A percentile compares a stretch with the other conserved stretches of the same genome.
These are phyloP conservation scores for Rhododendron mucronatum DNA, from an alignment of 148 eudicot genomes.

Conservation along the genomic window DNA sequence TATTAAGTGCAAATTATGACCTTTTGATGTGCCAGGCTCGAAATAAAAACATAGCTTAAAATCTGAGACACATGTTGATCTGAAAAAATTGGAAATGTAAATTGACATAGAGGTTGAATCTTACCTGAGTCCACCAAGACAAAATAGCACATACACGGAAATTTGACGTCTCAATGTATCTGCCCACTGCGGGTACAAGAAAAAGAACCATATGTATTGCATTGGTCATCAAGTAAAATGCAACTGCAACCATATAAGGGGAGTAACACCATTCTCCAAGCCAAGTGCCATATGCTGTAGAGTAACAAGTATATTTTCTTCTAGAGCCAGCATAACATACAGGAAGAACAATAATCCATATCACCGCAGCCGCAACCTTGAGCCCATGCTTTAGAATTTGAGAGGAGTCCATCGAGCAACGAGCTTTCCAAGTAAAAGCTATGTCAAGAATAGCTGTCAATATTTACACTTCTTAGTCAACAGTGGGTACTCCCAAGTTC, in stretches of 20 bases:
- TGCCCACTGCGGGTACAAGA: conserved; percentile 78
- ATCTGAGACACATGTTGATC: background rate
- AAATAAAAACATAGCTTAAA: background rate
- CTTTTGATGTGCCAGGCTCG: background rate
- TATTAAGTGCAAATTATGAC: background rate
- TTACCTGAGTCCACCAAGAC: conserved; percentile 94
- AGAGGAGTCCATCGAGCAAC: conserved; percentile 53
- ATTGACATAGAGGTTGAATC: background rate
- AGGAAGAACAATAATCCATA: conserved; percentile 86
- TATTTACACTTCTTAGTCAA: background rate
- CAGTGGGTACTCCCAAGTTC: background rate
- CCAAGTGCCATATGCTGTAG: conserved; percentile 56
- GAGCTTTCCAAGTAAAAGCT: conserved; percentile 81
- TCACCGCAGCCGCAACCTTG: conserved; percentile 54
- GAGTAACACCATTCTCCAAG: conserved; percentile 98
- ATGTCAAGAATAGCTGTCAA: conserved; percentile 79
- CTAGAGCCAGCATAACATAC: conserved; percentile 62
- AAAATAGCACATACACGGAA: conserved; percentile 49
- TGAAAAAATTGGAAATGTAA: background rate
- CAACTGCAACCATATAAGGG: conserved; percentile 84
- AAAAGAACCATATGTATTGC: conserved; percentile 80
- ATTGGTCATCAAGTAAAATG: conserved; percentile 68
- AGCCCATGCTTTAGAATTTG: conserved; percentile 47
- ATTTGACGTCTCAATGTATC: conserved; percentile 89
- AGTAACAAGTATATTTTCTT: conserved; percentile 74